A percentile compares a stretch with the other conserved stretches of the same genome.
phyloP scores from a whole-genome alignment of 768 basidiomycete genomes.

The Tricholoma bakamatsutake region DNA sequence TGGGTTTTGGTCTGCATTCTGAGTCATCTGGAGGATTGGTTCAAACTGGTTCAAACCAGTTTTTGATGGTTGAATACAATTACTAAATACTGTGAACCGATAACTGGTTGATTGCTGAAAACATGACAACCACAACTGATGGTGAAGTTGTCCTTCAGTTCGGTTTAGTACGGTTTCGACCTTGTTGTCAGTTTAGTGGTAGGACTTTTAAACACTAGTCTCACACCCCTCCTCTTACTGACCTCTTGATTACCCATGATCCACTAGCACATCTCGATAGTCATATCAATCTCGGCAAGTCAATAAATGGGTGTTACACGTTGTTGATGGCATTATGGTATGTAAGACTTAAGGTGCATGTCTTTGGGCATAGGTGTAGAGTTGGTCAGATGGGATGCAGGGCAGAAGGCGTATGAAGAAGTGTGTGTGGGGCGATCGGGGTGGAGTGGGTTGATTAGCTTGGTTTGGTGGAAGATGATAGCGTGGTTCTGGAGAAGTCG shows the following conservation, averaged over 20 bases:
- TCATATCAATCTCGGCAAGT: background rate
- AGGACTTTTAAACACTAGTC: too few relatives aligned
- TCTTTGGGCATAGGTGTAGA: slow-evolving; percentile 39
- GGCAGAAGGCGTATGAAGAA: slow-evolving; percentile 24
- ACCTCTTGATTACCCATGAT: slow-evolving; percentile 40
- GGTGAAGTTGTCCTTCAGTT: too few relatives aligned
- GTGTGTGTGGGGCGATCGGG: slow-evolving; percentile 13
- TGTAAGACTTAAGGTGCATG: slow-evolving; percentile 29
- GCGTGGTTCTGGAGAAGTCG: slow-evolving; percentile 3
- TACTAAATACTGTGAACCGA: too few relatives aligned
- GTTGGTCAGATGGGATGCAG: slow-evolving; percentile 24
- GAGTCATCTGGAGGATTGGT: too few relatives aligned
- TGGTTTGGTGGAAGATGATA: slow-evolving; percentile 12
- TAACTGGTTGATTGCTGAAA: too few relatives aligned
- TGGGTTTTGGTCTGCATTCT: too few relatives aligned
- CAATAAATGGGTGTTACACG: slow-evolving; percentile 22
- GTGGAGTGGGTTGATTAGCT: slow-evolving; percentile 10
- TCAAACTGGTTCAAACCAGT: too few relatives aligned
- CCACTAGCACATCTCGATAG: slow-evolving; percentile 26
- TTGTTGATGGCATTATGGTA: slow-evolving; percentile 28
- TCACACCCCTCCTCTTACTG: slow-evolving; percentile 22
- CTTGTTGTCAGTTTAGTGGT: too few relatives aligned
- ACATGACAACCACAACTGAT: too few relatives aligned
- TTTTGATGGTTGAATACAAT: too few relatives aligned
- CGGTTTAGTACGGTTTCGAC: too few relatives aligned